phyloP scores from a whole-genome alignment of 768 basidiomycete species.

The Mycena crocata region DNA sequence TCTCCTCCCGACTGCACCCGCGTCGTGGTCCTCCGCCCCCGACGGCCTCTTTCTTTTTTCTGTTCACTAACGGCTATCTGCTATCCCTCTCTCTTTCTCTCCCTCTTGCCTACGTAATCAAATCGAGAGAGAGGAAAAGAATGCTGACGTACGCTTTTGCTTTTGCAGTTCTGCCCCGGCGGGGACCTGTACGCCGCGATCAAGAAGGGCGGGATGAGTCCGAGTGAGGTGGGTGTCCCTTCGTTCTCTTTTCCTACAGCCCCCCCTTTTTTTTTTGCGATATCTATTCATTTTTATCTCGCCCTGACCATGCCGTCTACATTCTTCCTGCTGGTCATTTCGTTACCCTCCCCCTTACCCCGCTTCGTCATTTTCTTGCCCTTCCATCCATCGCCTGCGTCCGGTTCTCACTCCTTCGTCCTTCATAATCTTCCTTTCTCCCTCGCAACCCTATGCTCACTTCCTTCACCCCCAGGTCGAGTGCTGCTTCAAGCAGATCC shows the following conservation, averaged over 20 bases:
- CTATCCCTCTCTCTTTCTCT: background rate
- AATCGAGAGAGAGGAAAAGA: no score
- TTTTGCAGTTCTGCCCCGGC: slow-evolving; percentile 85
- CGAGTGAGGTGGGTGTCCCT: slow-evolving; percentile 28
- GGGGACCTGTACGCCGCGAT: slow-evolving; percentile 99
- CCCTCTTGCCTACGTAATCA: background rate
- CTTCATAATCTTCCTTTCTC: slow-evolving; percentile 2
- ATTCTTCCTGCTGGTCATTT: no score
- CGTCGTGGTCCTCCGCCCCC: background rate
- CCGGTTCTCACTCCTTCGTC: background rate
- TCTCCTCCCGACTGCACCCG: no score
- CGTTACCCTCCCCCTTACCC: no score
- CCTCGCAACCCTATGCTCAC: background rate
- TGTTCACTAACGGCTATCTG: no score
- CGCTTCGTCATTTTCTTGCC: slow-evolving; percentile 6
- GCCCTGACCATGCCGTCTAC: no score
- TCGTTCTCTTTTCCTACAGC: background rate
- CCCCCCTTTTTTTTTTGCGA: no score
- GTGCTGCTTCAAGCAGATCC: slow-evolving; percentile 97
- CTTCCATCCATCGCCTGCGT: background rate
- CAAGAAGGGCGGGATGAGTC: slow-evolving; percentile 81
- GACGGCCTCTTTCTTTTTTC: background rate
- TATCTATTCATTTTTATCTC: no score
- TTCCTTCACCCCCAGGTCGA: slow-evolving; percentile 79
- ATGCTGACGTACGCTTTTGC: background rate